Evolutionary conservation across 495 filamentous ascomycete species (phyloP).

Genomic region (Aspergillus mulundensis): DNA sequence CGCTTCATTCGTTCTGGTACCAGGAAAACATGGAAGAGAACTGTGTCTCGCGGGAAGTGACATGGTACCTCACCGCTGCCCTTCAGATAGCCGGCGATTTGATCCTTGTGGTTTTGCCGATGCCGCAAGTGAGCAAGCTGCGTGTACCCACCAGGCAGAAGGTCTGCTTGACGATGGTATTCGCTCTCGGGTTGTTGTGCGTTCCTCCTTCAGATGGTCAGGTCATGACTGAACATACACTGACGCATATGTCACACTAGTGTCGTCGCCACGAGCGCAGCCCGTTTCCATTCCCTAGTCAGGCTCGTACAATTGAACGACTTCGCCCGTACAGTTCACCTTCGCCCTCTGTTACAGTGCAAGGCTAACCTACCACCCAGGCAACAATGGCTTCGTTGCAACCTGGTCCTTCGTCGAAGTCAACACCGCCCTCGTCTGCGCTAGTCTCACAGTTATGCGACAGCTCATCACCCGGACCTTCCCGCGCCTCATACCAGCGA

Average conservation of each 20-base stretch:
- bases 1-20: slow-evolving; percentile 30
- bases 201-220: slow-evolving; percentile 8
- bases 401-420: slow-evolving; percentile 81
- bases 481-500: slow-evolving; percentile 38
- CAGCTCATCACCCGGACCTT: slow-evolving; percentile 71
- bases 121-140: slow-evolving; percentile 37
- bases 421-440: slow-evolving; percentile 76
- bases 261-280: slow-evolving; percentile 34
- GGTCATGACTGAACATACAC: neutral
- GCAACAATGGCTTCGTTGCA: slow-evolving; percentile 46
- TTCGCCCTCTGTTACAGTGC: neutral
- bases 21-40: neutral
- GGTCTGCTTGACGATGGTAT: slow-evolving; percentile 37
- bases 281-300: slow-evolving; percentile 26
- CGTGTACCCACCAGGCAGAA: slow-evolving; percentile 40
- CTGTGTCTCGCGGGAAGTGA: slow-evolving; percentile 31
- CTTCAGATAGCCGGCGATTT: slow-evolving; percentile 48
- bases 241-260: slow-evolving; percentile 18
- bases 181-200: slow-evolving; percentile 49
- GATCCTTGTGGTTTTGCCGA: slow-evolving; percentile 44
- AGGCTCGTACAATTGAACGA: slow-evolving; percentile 10
- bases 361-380: slow-evolving; percentile 10
- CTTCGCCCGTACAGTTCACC: slow-evolving; percentile 20
- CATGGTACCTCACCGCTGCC: slow-evolving; percentile 40
- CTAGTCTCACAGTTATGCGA: slow-evolving; percentile 76